These are phyloP conservation scores for Eucalyptus guilfoylei DNA, from an alignment of 345 rosid genomes.

Conservation along the genomic window DNA sequence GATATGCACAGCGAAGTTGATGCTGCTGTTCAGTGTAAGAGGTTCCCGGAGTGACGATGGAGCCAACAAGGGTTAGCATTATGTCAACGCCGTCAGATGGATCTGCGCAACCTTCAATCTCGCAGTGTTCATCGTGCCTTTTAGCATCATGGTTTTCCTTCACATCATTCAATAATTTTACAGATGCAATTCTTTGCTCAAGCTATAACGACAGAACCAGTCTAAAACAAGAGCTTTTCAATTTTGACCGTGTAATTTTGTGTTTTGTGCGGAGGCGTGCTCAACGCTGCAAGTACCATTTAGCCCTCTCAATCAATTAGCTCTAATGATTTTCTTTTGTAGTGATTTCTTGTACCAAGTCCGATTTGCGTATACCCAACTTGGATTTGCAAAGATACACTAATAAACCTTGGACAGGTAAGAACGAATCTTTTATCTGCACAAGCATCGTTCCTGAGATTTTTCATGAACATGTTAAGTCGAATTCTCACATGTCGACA, in stretches of 20 bases:
- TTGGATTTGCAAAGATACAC: background rate
- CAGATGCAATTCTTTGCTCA: fast-evolving
- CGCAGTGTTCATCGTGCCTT: conserved; percentile 37
- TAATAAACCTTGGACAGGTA: fast-evolving
- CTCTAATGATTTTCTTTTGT: background rate
- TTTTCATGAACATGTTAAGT: background rate
- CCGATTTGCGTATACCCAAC: fast-evolving
- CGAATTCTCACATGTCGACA: background rate
- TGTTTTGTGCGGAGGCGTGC: conserved; percentile 3
- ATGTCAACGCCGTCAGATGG: conserved; percentile 15
- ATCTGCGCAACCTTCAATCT: conserved; percentile 17
- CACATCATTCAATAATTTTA: fast-evolving
- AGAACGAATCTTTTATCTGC: fast-evolving
- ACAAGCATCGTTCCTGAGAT: fast-evolving
- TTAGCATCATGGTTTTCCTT: conserved; percentile 29
- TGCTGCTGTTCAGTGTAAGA: conserved; percentile 12
- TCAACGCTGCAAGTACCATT: conserved; percentile 8
- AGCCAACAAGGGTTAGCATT: background rate
- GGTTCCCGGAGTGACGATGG: conserved; percentile 2
- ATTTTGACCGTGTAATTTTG: background rate
- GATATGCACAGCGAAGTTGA: fast-evolving
- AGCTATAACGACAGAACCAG: fast-evolving
- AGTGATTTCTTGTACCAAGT: fast-evolving
- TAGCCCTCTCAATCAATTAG: background rate
- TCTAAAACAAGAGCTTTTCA: background rate